A percentile compares a stretch with the other conserved stretches of the same genome.
Conservation (phyloP, 139 green algal species). For the Micromonas pusilla region DNA sequence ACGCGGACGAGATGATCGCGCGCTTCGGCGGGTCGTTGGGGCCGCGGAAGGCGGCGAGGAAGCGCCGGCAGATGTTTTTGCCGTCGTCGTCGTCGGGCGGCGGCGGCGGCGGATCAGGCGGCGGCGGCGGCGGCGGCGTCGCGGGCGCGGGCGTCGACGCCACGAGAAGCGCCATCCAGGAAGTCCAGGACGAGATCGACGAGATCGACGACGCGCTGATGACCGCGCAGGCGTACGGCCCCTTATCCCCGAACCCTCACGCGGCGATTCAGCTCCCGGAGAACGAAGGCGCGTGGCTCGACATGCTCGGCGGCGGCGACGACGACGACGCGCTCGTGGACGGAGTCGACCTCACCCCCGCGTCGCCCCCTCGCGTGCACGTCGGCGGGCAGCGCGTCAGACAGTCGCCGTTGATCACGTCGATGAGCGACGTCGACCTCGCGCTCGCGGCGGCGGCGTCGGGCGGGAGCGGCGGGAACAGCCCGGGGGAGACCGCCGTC, state of each 20-base stretch:
- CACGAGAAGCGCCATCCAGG: no score
- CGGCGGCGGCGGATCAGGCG: background rate
- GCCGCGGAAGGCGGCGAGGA: background rate
- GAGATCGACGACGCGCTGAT: background rate
- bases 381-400: background rate
- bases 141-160: no score
- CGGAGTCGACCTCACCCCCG: no score
- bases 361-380: no score
- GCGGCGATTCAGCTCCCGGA: background rate
- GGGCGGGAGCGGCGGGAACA: no score
- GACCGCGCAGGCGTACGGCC: background rate
- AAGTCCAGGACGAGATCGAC: no score
- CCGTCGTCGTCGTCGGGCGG: background rate
- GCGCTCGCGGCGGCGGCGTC: no score
- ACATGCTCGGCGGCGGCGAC: background rate
- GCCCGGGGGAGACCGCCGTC: no score
- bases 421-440: no score
- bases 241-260: background rate
- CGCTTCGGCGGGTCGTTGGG: background rate
- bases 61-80: background rate
- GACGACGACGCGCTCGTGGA: background rate
- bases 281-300: background rate
- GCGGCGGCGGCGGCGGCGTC: no score
- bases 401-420: background rate
- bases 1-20: no score